Evolutionary conservation across 169 alveolate genomes (phyloP), one percentile per base, ranked within the genome.

Genomic region (Perkinsus olseni): DNA sequence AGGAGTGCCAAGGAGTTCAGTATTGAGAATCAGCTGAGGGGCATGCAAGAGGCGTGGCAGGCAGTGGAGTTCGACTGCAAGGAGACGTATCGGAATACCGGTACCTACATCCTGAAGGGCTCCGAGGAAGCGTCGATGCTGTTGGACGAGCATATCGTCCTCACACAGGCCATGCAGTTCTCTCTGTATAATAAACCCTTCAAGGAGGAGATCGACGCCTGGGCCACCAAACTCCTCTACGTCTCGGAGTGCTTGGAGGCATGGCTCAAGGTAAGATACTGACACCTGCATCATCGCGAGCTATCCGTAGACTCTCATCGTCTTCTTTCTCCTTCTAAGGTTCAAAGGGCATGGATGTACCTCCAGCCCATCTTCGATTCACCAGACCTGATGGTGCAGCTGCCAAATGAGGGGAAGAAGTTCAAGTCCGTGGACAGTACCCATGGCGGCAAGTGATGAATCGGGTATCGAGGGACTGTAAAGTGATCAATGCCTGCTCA

Each of bases 301-400:
- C 31, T 10, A 10, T n/a, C 20, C 20, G 17, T 10, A 97, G 92
- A 98, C 99, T 37, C 97, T 97, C 92, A 97, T 97, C 93, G 98
- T 97, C 74, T 17, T n/a, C 34, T n/a, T 74, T n/a, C 91, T 31
- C 0, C 28, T 38, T 39, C 96, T 97, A n/a, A 62, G 82, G 82
- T 62, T 74, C 97, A 98, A 94, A 97, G 98, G 21, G 95, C 98
- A 74, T 98, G 99, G 99, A 97, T 98, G 97, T 98, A 98, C 95
- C 95, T 98, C 38, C 97, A 98, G 93, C 99, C 99, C 38, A 98
- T 98, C 94, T 98, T 98, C 94, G 99, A 98, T 91, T 96, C 98
- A 36, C 97, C 97, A n/a, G 99, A 98, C 93, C 97, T 98, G 91
- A 97, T 97, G 96, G 97, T 97, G 94, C 97, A 97, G 95, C 96